Evolutionary conservation across 768 basidiomycete species (phyloP).

Genomic region (button mushroom (Agaricus bisporus)): DNA sequence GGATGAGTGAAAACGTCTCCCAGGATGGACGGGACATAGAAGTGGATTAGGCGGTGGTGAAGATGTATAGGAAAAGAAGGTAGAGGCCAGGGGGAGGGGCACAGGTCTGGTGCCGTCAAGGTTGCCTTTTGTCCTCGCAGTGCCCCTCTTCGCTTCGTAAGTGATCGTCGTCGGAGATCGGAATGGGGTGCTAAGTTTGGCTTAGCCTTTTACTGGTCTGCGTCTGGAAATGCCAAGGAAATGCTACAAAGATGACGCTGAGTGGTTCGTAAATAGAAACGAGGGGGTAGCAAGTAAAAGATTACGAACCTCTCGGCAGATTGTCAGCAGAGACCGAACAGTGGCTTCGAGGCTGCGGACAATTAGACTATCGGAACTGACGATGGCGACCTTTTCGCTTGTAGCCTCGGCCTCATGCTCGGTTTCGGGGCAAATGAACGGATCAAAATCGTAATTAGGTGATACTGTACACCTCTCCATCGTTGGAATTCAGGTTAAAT

Average conservation of each 20-base stretch:
- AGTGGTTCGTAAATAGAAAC: neutral
- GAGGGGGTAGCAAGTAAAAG: neutral
- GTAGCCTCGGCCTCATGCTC: neutral
- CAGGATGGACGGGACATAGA: constrained; percentile 5
- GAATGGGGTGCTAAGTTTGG: neutral
- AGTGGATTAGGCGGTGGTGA: neutral
- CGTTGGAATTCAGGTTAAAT: too few species aligned
- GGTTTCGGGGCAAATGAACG: neutral
- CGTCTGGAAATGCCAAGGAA: neutral
- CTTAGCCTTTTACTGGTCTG: neutral
- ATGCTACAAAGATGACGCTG: neutral
- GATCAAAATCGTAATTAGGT: neutral
- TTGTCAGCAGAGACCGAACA: neutral
- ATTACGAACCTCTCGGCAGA: neutral
- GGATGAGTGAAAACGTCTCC: neutral
- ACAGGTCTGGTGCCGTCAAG: neutral
- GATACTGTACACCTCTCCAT: neutral
- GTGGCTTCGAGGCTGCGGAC: constrained; percentile 7
- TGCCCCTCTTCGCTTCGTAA: neutral
- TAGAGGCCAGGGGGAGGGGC: neutral
- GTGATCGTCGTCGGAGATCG: neutral
- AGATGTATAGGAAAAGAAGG: neutral
- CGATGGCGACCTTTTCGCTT: neutral
- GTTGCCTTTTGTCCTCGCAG: neutral
- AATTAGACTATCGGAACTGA: too few species aligned